Base-by-base conservation (phyloP, 2,329 filamentous ascomycete genomes). In the Magnaporthiopsis rhizophila region DNA sequence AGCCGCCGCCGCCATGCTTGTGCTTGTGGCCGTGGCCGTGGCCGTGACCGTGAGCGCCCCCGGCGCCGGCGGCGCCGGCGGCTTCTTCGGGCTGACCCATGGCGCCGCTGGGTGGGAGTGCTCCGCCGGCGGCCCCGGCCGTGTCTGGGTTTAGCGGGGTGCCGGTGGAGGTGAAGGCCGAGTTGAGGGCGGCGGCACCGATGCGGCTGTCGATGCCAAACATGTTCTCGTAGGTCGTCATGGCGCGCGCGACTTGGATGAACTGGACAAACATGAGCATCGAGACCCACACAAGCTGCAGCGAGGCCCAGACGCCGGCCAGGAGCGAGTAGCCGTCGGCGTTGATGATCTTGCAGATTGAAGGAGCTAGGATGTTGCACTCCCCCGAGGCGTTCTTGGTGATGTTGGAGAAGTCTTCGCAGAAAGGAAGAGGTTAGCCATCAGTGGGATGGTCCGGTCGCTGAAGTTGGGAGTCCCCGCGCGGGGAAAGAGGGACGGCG, bases 151-250 rank as follows among this genome's bases (percentile, higher is more conserved):
- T 86, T 1, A 96, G 81, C 26, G 90, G 88, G 1, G 89, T 87
- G 32, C 87, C 88, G 15, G 91, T 90, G 1, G 92, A 91, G 1
- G 92, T 89, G 71, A 97, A 87, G 63, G 90, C 90, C 0, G 88
- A 87, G 8, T 87, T 87, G 38, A 93, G 79, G 0, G 87, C 69
- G 38, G 72, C 68, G 65, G 85, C 69, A 38, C 72, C 67, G 66
- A 85, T 82, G 66, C 80, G 81, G 67, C 89, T 82, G 65, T 87
- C 83, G 66, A 92, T 83, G 62, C 91, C 89, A 67, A 89, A 88
- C 93, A 99, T 98, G 75, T 93, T 96, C 77, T 99, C 95, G 76
- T 91, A 98, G 0, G 95, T 99, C 1, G 95, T 99, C 81, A 96
- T 89, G 65, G 93, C 96, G 66, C 92, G 88, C 0, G 92, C 90